These are phyloP conservation scores for Plenodomus tracheiphilus DNA, from an alignment of 2,329 filamentous ascomycete species.

Conservation along the genomic window DNA sequence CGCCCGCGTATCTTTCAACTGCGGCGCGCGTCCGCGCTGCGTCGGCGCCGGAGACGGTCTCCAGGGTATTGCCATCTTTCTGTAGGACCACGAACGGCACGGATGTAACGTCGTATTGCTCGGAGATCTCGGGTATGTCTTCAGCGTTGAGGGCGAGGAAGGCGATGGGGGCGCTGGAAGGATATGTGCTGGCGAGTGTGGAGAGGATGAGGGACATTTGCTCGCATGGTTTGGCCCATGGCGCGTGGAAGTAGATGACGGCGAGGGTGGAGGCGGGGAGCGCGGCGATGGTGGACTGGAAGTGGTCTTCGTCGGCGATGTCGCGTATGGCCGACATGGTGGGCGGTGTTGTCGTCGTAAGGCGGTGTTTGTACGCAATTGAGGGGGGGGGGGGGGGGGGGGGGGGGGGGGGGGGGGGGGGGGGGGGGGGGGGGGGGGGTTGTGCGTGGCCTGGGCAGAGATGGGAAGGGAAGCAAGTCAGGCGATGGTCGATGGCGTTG, in stretches of 20 bases:
- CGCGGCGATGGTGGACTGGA: constrained; percentile 69
- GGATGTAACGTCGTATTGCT: constrained; percentile 90
- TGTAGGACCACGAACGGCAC: constrained; percentile 90
- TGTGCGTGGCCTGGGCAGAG: too few relatives aligned
- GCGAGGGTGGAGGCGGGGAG: constrained; percentile 73
- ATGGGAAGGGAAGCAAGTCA: too few relatives aligned
- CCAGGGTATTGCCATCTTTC: constrained; percentile 73
- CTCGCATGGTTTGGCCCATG: constrained; percentile 94
- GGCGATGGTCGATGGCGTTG: too few relatives aligned
- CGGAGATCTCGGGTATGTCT: constrained; percentile 87
- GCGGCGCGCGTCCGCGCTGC: constrained; percentile 80
- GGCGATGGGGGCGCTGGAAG: constrained; percentile 69
- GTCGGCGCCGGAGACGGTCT: constrained; percentile 88
- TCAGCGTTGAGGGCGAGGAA: constrained; percentile 95
- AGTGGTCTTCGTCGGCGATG: constrained; percentile 73
- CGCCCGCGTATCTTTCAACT: constrained; percentile 78
- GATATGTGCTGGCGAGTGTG: constrained; percentile 85
- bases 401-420: too few relatives aligned
- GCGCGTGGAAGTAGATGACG: constrained; percentile 91
- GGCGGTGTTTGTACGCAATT: too few relatives aligned
- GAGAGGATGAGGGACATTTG: constrained; percentile 89
- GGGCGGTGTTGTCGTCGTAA: not conserved
- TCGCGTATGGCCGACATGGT: constrained; percentile 66
- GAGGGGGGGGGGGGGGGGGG: too few relatives aligned
- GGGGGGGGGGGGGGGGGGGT: too few relatives aligned